Evolutionary conservation across 2,329 filamentous ascomycete genomes (phyloP).

Genomic region (Venturia aucupariae): DNA sequence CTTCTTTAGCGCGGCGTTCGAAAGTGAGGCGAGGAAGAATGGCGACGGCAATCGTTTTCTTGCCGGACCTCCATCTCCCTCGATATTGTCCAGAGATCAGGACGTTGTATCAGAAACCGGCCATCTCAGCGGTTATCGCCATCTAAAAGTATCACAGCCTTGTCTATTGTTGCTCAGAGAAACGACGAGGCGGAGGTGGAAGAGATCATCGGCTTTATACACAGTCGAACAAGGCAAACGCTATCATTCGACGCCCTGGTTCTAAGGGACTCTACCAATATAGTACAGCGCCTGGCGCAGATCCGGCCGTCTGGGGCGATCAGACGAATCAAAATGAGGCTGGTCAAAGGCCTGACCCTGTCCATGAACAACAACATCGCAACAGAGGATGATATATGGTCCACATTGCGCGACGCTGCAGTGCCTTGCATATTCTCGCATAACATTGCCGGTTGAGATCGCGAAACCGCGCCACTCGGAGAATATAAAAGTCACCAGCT

Average conservation of each 20-base stretch:
- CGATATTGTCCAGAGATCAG: no score
- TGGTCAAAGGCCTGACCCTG: background rate
- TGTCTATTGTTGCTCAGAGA: background rate
- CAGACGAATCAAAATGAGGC: conserved; percentile 7
- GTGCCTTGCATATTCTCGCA: conserved; percentile 5
- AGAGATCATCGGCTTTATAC: background rate
- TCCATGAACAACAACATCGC: background rate
- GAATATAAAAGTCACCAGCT: background rate
- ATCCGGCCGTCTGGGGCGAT: background rate
- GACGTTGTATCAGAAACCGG: background rate
- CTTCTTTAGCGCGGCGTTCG: background rate
- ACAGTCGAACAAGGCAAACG: background rate
- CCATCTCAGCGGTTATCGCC: background rate
- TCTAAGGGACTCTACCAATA: background rate
- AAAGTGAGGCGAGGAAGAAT: conserved; percentile 1
- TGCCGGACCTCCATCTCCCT: background rate
- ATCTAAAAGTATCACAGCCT: background rate
- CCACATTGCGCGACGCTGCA: background rate
- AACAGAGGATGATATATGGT: background rate
- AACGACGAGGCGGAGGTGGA: background rate
- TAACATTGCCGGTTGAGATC: background rate
- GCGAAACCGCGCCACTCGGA: background rate
- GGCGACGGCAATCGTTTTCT: background rate
- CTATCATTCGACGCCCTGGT: conserved; percentile 4
- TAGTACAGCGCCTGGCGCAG: background rate